A percentile compares a stretch with the other conserved stretches of the same genome.
Conservation (phyloP, 345 rosid genomes). For the Eucalyptus marginata region DNA sequence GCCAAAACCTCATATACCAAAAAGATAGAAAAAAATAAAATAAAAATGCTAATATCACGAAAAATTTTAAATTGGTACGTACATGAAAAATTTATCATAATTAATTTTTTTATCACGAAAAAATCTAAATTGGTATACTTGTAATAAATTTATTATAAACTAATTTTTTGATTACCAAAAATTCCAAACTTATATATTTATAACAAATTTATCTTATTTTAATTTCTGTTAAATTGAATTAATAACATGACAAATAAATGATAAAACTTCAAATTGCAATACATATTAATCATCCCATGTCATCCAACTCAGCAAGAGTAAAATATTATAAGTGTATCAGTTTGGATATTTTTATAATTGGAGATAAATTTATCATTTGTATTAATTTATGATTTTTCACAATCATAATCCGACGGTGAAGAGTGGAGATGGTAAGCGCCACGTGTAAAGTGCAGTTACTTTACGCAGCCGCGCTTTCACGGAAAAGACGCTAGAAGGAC, state of each 20-base stretch:
- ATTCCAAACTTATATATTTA: too few species aligned
- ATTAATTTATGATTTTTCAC: too few species aligned
- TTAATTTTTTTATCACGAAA: too few species aligned
- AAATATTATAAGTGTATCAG: too few species aligned
- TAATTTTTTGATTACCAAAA: accelerated
- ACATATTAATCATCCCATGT: accelerated
- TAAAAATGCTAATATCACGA: accelerated
- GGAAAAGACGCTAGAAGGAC: neutral
- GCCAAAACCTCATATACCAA: neutral
- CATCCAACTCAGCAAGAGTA: accelerated
- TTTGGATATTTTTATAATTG: too few species aligned
- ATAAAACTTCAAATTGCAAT: accelerated
- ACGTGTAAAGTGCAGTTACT: neutral
- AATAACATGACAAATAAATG: too few species aligned
- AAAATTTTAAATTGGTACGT: accelerated
- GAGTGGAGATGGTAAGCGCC: neutral
- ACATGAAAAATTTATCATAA: too few species aligned
- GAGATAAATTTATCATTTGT: too few species aligned
- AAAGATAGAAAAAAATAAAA: neutral
- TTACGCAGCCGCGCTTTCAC: neutral
- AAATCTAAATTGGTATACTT: accelerated
- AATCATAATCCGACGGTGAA: too few species aligned
- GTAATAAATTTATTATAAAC: too few species aligned
- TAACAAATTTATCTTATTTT: too few species aligned
- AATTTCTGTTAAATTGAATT: accelerated